These are phyloP conservation scores for Boletus hoseneyae DNA, from an alignment of 1,284 basidiomycete genomes.

Conservation along the genomic window DNA sequence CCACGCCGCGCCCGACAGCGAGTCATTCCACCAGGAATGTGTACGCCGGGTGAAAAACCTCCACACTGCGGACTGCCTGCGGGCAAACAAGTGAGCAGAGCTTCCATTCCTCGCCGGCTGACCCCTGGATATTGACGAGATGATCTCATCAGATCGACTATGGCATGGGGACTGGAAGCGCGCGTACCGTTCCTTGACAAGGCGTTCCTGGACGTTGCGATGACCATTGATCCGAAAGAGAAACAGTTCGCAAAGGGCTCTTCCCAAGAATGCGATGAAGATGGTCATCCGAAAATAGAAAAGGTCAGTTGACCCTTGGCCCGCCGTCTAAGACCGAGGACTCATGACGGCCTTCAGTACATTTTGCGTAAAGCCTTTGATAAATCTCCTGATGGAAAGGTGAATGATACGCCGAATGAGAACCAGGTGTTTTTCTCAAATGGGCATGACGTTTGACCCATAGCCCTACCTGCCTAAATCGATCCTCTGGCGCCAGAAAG, in stretches of 20 bases:
- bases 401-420: slow-evolving; percentile 27
- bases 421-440: background rate
- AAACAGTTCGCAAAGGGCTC: slow-evolving; percentile 92
- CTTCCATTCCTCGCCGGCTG: background rate
- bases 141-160: slow-evolving; percentile 70
- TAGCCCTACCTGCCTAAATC: slow-evolving; percentile 92
- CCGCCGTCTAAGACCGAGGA: slow-evolving; percentile 1
- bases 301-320: slow-evolving; percentile 53
- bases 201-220: slow-evolving; percentile 89
- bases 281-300: slow-evolving; percentile 90
- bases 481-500: slow-evolving; percentile 99
- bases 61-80: slow-evolving; percentile 95
- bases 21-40: slow-evolving; percentile 94
- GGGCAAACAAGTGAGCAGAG: slow-evolving; percentile 87
- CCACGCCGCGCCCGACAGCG: slow-evolving; percentile 92
- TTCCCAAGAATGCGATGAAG: slow-evolving; percentile 73
- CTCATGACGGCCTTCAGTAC: slow-evolving; percentile 54
- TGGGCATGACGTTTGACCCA: slow-evolving; percentile 3
- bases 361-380: slow-evolving; percentile 98
- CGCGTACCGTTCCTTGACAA: slow-evolving; percentile 99
- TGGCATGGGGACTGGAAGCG: slow-evolving; percentile 99
- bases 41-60: slow-evolving; percentile 97
- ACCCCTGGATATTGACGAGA: slow-evolving; percentile 3
- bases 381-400: slow-evolving; percentile 79
- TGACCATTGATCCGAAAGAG: slow-evolving; percentile 86